Conservation (phyloP, 129 eudicot genomes). For the Deinandra increscens region DNA sequence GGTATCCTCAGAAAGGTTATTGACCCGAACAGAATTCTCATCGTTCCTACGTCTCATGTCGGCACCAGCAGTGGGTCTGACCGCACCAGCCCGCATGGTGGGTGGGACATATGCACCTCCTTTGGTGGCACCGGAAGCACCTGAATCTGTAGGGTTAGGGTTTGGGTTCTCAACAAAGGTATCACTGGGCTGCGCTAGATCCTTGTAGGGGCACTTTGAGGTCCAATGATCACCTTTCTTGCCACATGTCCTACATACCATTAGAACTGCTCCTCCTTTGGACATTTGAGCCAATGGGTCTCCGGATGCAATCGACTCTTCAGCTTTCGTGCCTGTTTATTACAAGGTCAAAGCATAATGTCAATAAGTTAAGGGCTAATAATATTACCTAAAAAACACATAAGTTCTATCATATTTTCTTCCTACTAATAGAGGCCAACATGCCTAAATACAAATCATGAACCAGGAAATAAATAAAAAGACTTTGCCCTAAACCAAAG, state of each 20-base stretch:
- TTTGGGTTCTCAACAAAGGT: slow-evolving; percentile 23
- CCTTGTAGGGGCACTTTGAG: slow-evolving; percentile 28
- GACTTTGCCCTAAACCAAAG: no score
- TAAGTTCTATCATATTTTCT: not conserved
- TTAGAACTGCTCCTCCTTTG: slow-evolving; percentile 13
- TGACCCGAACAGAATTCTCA: slow-evolving; percentile 19
- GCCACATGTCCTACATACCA: slow-evolving; percentile 21
- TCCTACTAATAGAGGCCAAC: not conserved
- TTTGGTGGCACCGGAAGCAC: slow-evolving; percentile 15
- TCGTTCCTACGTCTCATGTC: slow-evolving; percentile 27
- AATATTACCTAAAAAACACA: not conserved
- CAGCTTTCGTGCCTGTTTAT: slow-evolving; percentile 17
- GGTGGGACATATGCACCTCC: slow-evolving; percentile 25
- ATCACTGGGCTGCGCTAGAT: slow-evolving; percentile 20
- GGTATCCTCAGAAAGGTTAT: slow-evolving; percentile 23
- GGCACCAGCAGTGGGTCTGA: slow-evolving; percentile 14
- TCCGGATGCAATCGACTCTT: slow-evolving; percentile 12
- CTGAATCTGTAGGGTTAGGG: slow-evolving; percentile 11
- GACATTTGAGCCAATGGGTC: slow-evolving; percentile 21
- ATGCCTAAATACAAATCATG: no score
- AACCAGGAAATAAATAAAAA: no score
- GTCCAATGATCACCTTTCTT: slow-evolving; percentile 28
- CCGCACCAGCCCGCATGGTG: slow-evolving; percentile 23
- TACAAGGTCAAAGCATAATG: not conserved
- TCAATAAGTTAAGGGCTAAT: not conserved